Evolutionary conservation across 2,329 filamentous ascomycete species (phyloP), one percentile per base, ranked within the genome.

Genomic region (Colletotrichum limetticola): DNA sequence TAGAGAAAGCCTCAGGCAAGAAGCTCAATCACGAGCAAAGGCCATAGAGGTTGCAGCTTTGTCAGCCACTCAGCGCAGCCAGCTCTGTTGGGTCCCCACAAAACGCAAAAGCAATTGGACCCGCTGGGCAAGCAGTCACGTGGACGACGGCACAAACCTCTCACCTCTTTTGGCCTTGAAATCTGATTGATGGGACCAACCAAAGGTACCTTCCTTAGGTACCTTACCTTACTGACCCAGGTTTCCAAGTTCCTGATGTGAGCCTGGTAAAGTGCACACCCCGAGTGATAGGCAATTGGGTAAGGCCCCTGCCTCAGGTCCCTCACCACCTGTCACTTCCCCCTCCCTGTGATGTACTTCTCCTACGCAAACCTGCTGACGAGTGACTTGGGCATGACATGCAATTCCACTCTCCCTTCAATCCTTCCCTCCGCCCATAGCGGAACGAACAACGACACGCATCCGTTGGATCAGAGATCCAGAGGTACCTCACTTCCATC

Each of bases 311-410:
- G 30, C 32, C 72, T 58, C 53, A 60, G 53, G 56, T 42, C 28
- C 63, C 63, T 52, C 28, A 35, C 55, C 49, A 52, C 19, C 60
- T 32, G 24, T 52, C 35, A 52, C 32, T 56, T 26, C 8, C 24
- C 58, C 7, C 30, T 14, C 19, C 56, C 46, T 7, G 14, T 9
- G 42, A 69, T 68, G 71, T 75, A 75, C 58, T 52, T 14, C 16
- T 69, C 76, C 78, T 77, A 78, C 80, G 78, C 76, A 80, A 78
- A 75, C 78, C 72, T 78, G 78, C 80, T 76, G 66, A 61, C 78
- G 70, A 77, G 80, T 80, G 80, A 83, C 81, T 81, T 62, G 35
- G 14, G 24, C 53, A 46, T 63, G 30, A 53, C 42, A 22, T 22
- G 8, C 32, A 14, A 42, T 59, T 49, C 46, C 42, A 59, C 66